These are phyloP conservation scores for Syncephalastrum monosporum DNA, from an alignment of 371 early-diverging fungal species.

Conservation along the genomic window DNA sequence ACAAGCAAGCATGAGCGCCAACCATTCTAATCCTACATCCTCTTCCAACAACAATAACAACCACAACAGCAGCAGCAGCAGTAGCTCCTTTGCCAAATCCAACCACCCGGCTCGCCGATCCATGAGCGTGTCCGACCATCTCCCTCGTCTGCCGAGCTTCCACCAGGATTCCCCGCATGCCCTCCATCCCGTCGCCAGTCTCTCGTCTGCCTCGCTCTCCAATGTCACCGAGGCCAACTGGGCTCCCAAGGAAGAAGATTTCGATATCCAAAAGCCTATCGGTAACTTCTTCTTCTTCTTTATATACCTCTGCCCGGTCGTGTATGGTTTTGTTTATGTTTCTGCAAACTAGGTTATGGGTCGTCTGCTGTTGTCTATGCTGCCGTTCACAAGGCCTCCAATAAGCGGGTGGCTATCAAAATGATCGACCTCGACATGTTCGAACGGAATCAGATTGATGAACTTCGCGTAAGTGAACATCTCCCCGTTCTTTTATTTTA, in stretches of 20 bases:
- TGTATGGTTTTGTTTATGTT: constrained; percentile 27
- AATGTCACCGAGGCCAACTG: constrained; percentile 14
- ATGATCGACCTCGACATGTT: constrained; percentile 92
- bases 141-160: background rate
- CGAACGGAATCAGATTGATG: constrained; percentile 92
- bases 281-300: constrained; percentile 8
- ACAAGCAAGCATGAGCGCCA: too few relatives aligned
- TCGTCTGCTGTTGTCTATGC: constrained; percentile 87
- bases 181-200: constrained; percentile 2
- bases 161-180: background rate
- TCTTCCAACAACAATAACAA: too few relatives aligned
- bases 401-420: constrained; percentile 79
- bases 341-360: constrained; percentile 69
- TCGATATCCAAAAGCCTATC: constrained; percentile 38
- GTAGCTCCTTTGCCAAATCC: too few relatives aligned
- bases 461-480: constrained; percentile 64
- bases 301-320: constrained; percentile 24
- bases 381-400: constrained; percentile 75
- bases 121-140: constrained; percentile 7
- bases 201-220: constrained; percentile 8
- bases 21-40: too few relatives aligned
- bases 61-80: too few relatives aligned
- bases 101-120: background rate
- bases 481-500: too few relatives aligned
- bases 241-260: constrained; percentile 31